Conservation (phyloP, 306 rosid species). For the Spatholobus suberectus region DNA sequence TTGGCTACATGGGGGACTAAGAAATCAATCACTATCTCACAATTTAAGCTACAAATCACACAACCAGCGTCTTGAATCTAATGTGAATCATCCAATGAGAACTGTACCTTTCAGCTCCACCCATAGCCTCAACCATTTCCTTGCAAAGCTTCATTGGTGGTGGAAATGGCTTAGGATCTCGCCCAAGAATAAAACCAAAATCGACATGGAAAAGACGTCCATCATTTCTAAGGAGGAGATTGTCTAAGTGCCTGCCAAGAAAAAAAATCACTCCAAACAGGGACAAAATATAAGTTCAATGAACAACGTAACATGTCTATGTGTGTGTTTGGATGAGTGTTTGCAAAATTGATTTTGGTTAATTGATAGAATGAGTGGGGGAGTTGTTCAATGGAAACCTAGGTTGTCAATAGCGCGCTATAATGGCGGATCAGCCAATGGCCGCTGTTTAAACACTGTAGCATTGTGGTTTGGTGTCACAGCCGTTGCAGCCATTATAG, state of each 20-base stretch:
- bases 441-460: neutral
- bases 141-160: conserved; percentile 99
- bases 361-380: too few species aligned
- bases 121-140: conserved; percentile 99
- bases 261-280: conserved; percentile 29
- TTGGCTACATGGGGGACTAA: conserved; percentile 67
- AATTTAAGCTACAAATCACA: conserved; percentile 33
- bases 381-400: too few species aligned
- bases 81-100: conserved; percentile 29
- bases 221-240: conserved; percentile 94
- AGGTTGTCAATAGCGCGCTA: neutral
- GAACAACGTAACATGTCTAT: conserved; percentile 20
- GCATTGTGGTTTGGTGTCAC: too few species aligned
- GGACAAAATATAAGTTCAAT: conserved; percentile 28
- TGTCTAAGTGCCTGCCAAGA: conserved; percentile 84
- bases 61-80: conserved; percentile 32
- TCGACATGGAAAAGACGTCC: conserved; percentile 98
- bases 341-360: too few species aligned
- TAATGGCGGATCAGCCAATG: neutral
- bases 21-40: conserved; percentile 24
- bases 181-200: conserved; percentile 96
- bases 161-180: conserved; percentile 98
- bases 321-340: too few species aligned
- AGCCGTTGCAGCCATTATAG: too few species aligned
- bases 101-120: conserved; percentile 94